Evolutionary conservation across 1,139 yeast species (phyloP).

Genomic region (Sugiyamaella castrensis): DNA sequence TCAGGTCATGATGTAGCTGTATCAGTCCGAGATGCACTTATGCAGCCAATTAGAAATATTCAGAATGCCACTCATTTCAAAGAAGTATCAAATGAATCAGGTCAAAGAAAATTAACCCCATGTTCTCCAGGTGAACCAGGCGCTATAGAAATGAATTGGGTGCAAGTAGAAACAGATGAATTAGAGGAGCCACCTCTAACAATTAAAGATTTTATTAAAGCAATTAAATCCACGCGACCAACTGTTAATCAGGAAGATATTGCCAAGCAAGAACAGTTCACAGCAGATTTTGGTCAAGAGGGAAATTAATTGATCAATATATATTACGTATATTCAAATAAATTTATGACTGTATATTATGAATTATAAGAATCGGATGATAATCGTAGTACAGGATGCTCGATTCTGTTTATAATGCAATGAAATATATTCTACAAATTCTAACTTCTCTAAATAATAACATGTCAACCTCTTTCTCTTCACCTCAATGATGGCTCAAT

Average conservation of each 20-base stretch:
- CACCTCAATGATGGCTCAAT: too few species aligned
- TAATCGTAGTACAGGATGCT: too few species aligned
- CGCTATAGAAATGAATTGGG: conserved; percentile 91
- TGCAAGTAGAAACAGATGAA: conserved; percentile 85
- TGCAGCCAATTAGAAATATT: conserved; percentile 96
- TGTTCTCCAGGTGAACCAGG: conserved; percentile 94
- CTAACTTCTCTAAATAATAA: too few species aligned
- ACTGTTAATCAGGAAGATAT: conserved; percentile 88
- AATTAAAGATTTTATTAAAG: conserved; percentile 88
- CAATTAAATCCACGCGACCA: conserved; percentile 88
- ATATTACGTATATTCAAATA: too few species aligned
- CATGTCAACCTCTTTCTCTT: too few species aligned
- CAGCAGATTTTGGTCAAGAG: conserved; percentile 94
- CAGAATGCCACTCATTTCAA: conserved; percentile 97
- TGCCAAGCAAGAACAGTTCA: conserved; percentile 78
- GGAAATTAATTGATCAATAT: conserved; percentile 71
- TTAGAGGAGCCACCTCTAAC: conserved; percentile 85
- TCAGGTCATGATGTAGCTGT: conserved; percentile 98
- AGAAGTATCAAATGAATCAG: conserved; percentile 38
- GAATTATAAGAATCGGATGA: too few species aligned
- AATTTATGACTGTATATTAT: too few species aligned
- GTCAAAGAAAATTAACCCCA: conserved; percentile 63
- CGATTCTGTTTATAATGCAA: too few species aligned
- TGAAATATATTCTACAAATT: too few species aligned
- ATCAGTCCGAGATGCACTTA: conserved; percentile 92